Base-by-base conservation (phyloP, 768 basidiomycete genomes). In the Flagelloscypha sp. region DNA sequence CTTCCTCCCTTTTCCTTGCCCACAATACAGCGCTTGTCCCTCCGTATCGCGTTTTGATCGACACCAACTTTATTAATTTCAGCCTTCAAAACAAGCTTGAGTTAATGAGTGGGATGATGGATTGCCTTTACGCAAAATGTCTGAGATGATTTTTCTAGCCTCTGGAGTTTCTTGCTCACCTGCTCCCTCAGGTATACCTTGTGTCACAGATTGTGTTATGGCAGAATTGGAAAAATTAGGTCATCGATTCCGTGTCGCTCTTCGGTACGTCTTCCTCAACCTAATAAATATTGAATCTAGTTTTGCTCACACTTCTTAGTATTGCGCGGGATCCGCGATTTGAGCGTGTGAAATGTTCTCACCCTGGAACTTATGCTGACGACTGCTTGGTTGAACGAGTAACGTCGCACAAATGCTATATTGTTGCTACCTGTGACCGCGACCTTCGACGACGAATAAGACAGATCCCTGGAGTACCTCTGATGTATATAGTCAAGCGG, bases 41-140 rank as follows among this genome's bases (percentile, higher is more conserved):
- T 0, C 95, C 95, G 3, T 99, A 98, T 55, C 79, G 94, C 13
- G 88, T 99, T 18, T 76, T 99, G 24, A 89, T 99, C 41, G 95
- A 99, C 59, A 99, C 95, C 54, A 99, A 99, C 57, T 98, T 99
- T 48, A 99, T 99, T 70, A 98, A 98, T 55, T 94, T 98, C 56
- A 88, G 84, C 46, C 70, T 99, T 32, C 95, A 99, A 64, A 99
- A 98, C 60, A 95, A 97, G 58, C 64, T 99, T 45, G 95, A 99
- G 57, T 72, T 98, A 36, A 69, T 97, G 15, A 79, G 82, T 49
- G 92, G 87, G n/a, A 97, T 99, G 95, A 98, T 99, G 95, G 95
- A 99, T 53, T 94, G 90, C 51, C 67, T 98, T 11, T 95, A 88
- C 58, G 95, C 95, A 9, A 98, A 99, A 66, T 97, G 94, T 94